phyloP scores from a whole-genome alignment of 495 filamentous ascomycete genomes.

The Bryoglossum gracile region DNA sequence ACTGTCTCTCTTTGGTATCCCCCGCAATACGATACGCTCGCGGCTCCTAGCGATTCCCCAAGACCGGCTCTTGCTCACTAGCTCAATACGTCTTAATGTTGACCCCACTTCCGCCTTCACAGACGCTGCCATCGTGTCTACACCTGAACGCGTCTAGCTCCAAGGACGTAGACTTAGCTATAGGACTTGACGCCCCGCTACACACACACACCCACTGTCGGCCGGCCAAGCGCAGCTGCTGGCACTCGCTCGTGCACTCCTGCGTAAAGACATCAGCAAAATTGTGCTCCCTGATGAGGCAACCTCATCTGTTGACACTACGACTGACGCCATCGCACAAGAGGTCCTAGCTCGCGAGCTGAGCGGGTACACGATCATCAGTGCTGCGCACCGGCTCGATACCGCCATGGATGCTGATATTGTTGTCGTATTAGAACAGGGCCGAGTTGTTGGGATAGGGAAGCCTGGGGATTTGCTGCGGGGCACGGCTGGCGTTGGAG shows the following conservation, averaged over 20 bases:
- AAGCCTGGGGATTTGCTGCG: background rate
- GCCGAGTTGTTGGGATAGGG: constrained; percentile 25
- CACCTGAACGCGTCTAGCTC: constrained; percentile 4
- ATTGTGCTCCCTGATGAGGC: constrained; percentile 96
- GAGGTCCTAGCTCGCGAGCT: background rate
- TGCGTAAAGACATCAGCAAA: background rate
- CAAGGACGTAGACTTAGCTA: too few relatives aligned
- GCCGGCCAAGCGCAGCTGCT: constrained; percentile 59
- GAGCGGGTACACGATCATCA: constrained; percentile 32
- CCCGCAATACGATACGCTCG: constrained; percentile 11
- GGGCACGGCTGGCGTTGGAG: background rate
- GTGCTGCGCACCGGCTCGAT: constrained; percentile 43
- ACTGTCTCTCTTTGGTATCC: constrained; percentile 26
- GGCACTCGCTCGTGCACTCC: constrained; percentile 20
- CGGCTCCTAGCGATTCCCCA: constrained; percentile 43
- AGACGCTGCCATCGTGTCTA: constrained; percentile 9
- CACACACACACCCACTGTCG: too few relatives aligned
- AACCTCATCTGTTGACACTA: constrained; percentile 82
- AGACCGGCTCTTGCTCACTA: constrained; percentile 52
- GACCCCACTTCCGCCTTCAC: constrained; percentile 25
- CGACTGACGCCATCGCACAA: constrained; percentile 64
- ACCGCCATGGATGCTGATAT: constrained; percentile 36
- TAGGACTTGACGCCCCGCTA: too few relatives aligned
- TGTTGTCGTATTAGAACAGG: constrained; percentile 37
- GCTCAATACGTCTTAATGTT: constrained; percentile 49